Conservation (phyloP, 2,329 filamentous ascomycete genomes). For the Neofusicoccum cordaticola region DNA sequence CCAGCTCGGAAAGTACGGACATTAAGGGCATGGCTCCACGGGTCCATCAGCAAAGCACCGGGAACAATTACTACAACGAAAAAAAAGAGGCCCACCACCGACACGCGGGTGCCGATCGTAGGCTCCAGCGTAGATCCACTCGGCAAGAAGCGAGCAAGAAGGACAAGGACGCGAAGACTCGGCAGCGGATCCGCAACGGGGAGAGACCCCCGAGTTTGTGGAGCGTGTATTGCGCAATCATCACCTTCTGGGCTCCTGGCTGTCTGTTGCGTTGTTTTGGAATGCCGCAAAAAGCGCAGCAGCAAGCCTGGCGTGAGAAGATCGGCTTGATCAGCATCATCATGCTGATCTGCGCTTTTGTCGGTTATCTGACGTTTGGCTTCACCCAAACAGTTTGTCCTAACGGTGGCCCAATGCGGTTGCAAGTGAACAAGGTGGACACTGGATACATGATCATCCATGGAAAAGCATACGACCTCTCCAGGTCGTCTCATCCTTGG, state of each 20-base stretch:
- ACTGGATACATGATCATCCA: slow-evolving; percentile 94
- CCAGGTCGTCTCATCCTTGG: slow-evolving; percentile 71
- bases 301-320: slow-evolving; percentile 95
- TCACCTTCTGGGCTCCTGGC: slow-evolving; percentile 94
- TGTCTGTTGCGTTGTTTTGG: slow-evolving; percentile 82
- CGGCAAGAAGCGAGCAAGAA: slow-evolving; percentile 58
- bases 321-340: slow-evolving; percentile 96
- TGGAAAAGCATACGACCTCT: slow-evolving; percentile 82
- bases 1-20: slow-evolving; percentile 64
- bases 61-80: slow-evolving; percentile 33
- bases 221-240: slow-evolving; percentile 90
- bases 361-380: slow-evolving; percentile 94
- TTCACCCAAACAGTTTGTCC: slow-evolving; percentile 89
- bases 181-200: slow-evolving; percentile 59
- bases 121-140: slow-evolving; percentile 60
- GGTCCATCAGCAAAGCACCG: slow-evolving; percentile 34
- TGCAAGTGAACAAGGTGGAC: slow-evolving; percentile 79
- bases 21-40: slow-evolving; percentile 48
- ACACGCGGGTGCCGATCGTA: slow-evolving; percentile 23
- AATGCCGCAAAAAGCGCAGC: slow-evolving; percentile 79
- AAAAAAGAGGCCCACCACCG: slow-evolving; percentile 38
- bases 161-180: slow-evolving; percentile 59
- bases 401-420: slow-evolving; percentile 60
- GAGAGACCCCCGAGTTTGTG: slow-evolving; percentile 81
- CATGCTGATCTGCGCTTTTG: slow-evolving; percentile 77